Evolutionary conservation across 257 asterid genomes (phyloP).

Genomic region (Ehretia macrophylla): DNA sequence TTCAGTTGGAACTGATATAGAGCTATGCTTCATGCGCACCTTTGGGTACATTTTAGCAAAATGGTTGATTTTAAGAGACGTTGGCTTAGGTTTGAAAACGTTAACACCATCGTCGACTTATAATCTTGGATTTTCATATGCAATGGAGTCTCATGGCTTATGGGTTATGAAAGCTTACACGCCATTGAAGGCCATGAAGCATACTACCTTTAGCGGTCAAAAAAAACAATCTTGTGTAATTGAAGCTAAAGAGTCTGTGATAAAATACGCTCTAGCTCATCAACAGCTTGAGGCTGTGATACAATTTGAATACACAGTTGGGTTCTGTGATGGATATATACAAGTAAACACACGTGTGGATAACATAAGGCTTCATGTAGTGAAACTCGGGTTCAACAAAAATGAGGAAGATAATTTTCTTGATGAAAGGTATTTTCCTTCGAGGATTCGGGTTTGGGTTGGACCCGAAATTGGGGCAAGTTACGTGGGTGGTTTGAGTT

Average conservation of each 20-base stretch:
- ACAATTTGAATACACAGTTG: slow-evolving; percentile 70
- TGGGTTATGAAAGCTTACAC: slow-evolving; percentile 74
- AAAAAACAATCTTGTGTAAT: slow-evolving; percentile 31
- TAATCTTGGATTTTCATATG: slow-evolving; percentile 57
- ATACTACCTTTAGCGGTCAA: neutral
- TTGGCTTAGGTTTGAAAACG: slow-evolving; percentile 33
- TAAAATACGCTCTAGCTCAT: slow-evolving; percentile 73
- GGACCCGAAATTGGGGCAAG: slow-evolving; percentile 83
- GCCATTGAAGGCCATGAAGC: slow-evolving; percentile 63
- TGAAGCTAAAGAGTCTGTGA: slow-evolving; percentile 50
- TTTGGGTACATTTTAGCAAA: slow-evolving; percentile 76
- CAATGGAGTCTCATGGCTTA: slow-evolving; percentile 70
- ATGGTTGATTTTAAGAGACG: slow-evolving; percentile 45
- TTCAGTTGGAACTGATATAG: slow-evolving; percentile 72
- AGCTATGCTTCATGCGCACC: slow-evolving; percentile 69
- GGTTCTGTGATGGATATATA: slow-evolving; percentile 46
- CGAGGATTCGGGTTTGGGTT: slow-evolving; percentile 71
- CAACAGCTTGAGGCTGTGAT: slow-evolving; percentile 89
- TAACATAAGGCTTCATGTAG: slow-evolving; percentile 66
- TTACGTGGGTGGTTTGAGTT: slow-evolving; percentile 69
- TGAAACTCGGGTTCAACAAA: slow-evolving; percentile 56
- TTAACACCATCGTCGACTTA: slow-evolving; percentile 29
- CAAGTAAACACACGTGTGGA: slow-evolving; percentile 69
- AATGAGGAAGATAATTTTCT: slow-evolving; percentile 19
- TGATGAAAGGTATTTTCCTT: slow-evolving; percentile 73